These are phyloP conservation scores for Amanita pseudoporphyria DNA, from an alignment of 768 basidiomycete species.

Conservation along the genomic window DNA sequence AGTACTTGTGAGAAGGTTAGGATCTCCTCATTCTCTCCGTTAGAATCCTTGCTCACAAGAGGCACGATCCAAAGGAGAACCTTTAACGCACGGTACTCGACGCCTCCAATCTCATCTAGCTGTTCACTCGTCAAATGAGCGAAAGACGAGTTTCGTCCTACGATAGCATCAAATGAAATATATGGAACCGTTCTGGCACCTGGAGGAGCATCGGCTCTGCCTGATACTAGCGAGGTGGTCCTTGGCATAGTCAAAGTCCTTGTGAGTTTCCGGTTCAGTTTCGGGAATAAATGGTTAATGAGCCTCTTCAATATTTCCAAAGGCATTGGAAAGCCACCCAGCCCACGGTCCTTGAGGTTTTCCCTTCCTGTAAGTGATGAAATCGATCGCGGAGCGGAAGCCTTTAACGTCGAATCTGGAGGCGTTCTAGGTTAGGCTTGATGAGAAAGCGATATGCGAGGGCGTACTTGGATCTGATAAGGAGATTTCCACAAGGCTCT, in stretches of 20 bases:
- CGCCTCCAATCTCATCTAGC: constrained; percentile 85
- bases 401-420: not conserved
- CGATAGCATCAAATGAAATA: constrained; percentile 75
- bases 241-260: constrained; percentile 70
- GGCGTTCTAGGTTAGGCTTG: constrained; percentile 11
- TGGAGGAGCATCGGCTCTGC: constrained; percentile 23
- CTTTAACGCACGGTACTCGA: constrained; percentile 83
- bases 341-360: constrained; percentile 31
- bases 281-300: constrained; percentile 54
- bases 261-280: constrained; percentile 43
- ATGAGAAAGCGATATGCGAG: constrained; percentile 12
- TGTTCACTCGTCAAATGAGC: constrained; percentile 67
- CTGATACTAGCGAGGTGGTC: constrained; percentile 50
- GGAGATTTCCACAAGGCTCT: not conserved
- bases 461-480: not conserved
- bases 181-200: constrained; percentile 61
- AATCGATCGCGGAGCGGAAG: not conserved
- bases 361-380: constrained; percentile 10
- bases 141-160: constrained; percentile 77
- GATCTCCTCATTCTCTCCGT: not conserved
- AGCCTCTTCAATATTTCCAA: constrained; percentile 40
- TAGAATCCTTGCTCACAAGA: constrained; percentile 37
- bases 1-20: constrained; percentile 50
- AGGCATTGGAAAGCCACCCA: constrained; percentile 74
- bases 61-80: constrained; percentile 76